phyloP scores from a whole-genome alignment of 129 eudicot genomes.

The Kitagawia praeruptora region DNA sequence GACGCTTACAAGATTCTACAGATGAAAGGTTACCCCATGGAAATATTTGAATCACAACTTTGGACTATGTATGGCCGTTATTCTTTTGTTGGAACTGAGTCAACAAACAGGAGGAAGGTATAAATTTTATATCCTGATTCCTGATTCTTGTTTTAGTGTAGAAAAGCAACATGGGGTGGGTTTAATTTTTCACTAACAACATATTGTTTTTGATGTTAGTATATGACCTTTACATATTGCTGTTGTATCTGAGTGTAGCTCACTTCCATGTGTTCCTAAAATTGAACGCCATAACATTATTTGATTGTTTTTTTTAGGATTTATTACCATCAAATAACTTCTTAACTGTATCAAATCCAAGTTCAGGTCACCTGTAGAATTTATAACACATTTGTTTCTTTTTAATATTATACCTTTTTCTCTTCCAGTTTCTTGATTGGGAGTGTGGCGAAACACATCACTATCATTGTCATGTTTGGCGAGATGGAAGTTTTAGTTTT shows the following conservation, averaged over 20 bases:
- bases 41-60: conserved; percentile 7
- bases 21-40: conserved; percentile 10
- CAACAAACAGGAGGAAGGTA: conserved; percentile 10
- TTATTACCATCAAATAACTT: background rate
- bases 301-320: background rate
- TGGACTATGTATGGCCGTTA: conserved; percentile 9
- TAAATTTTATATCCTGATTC: conserved; percentile 9
- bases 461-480: conserved; percentile 36
- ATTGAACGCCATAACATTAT: background rate
- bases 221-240: background rate
- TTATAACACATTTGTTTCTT: background rate
- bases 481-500: conserved; percentile 32
- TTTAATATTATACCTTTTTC: conserved; percentile 2
- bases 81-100: background rate
- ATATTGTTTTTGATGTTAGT: background rate
- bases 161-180: background rate
- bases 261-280: background rate
- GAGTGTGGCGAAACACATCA: conserved; percentile 35
- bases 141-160: background rate
- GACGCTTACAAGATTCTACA: conserved; percentile 26
- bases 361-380: background rate
- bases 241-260: background rate
- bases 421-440: conserved; percentile 44
- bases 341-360: background rate
- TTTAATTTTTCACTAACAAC: background rate